phyloP scores from a whole-genome alignment of 1,284 basidiomycete species.

The Rhodotorula sp. region DNA sequence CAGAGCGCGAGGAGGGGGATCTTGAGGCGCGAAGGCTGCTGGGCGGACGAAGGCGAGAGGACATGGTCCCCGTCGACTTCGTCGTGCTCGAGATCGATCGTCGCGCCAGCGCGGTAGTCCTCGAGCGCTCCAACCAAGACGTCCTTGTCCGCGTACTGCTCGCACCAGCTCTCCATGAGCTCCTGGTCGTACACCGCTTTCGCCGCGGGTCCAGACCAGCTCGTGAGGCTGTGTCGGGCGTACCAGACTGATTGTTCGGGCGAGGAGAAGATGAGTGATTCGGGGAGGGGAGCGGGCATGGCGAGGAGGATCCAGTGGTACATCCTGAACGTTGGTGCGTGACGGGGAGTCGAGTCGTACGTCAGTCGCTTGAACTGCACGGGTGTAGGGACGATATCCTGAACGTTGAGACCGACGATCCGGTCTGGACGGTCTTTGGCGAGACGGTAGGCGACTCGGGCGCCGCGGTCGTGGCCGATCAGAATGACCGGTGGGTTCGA shows the following conservation, averaged over 20 bases:
- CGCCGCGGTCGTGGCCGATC: constrained; percentile 47
- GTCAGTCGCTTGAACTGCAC: constrained; percentile 43
- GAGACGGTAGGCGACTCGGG: constrained; percentile 45
- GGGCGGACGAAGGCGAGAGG: neutral
- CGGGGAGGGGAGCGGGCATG: constrained; percentile 44
- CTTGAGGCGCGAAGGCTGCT: neutral
- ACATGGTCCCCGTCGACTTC: constrained; percentile 1
- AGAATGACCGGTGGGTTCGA: constrained; percentile 34
- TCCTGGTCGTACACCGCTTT: constrained; percentile 6
- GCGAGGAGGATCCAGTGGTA: constrained; percentile 44
- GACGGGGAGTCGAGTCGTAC: constrained; percentile 34
- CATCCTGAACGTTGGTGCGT: constrained; percentile 35
- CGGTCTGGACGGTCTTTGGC: constrained; percentile 42
- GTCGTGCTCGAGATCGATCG: constrained; percentile 14
- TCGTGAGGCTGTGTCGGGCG: constrained; percentile 36
- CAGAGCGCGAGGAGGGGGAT: constrained; percentile 13
- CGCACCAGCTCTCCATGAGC: neutral
- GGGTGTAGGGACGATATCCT: constrained; percentile 46
- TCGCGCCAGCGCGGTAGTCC: constrained; percentile 18
- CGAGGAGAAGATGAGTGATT: constrained; percentile 40
- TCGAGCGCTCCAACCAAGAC: constrained; percentile 7
- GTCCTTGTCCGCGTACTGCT: constrained; percentile 1
- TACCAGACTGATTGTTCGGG: constrained; percentile 25
- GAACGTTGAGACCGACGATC: constrained; percentile 41
- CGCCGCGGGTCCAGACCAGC: constrained; percentile 36